A percentile compares a stretch with the other conserved stretches of the same genome.
Evolutionary conservation across 257 asterid species (phyloP).

Genomic region (Lycium barbarum): DNA sequence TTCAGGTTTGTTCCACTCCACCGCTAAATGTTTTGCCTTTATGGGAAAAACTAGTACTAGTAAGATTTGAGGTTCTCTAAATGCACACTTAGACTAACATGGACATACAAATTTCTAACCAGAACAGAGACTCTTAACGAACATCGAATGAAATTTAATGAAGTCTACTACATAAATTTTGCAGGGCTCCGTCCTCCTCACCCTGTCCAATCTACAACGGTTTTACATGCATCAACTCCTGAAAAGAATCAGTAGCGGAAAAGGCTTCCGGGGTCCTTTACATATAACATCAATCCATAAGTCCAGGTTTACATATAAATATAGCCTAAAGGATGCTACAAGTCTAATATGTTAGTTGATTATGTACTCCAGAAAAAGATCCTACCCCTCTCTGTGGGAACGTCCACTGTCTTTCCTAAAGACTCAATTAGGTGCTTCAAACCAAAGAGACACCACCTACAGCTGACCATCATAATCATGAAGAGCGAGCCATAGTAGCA

Average conservation of each 20-base stretch:
- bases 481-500: not conserved
- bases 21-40: not conserved
- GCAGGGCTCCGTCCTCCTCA: not conserved
- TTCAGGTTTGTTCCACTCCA: not conserved
- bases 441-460: not conserved
- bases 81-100: not conserved
- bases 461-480: conserved; percentile 3
- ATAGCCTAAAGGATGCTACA: conserved; percentile 3
- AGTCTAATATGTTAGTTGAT: not conserved
- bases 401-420: not conserved
- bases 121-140: not conserved
- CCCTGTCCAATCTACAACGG: not conserved
- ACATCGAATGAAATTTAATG: not conserved
- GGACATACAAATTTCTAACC: not conserved
- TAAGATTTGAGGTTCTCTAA: not conserved
- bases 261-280: not conserved
- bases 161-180: not conserved
- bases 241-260: not conserved
- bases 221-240: not conserved
- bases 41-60: not conserved
- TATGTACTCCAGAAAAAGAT: not conserved
- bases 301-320: not conserved
- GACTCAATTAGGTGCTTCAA: not conserved
- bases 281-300: not conserved
- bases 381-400: not conserved